Percentiles rank a stretch among this genome's conserved stretches.
These are phyloP conservation scores for Iris macrosiphon DNA, from an alignment of 106 monocot species.

Conservation along the genomic window DNA sequence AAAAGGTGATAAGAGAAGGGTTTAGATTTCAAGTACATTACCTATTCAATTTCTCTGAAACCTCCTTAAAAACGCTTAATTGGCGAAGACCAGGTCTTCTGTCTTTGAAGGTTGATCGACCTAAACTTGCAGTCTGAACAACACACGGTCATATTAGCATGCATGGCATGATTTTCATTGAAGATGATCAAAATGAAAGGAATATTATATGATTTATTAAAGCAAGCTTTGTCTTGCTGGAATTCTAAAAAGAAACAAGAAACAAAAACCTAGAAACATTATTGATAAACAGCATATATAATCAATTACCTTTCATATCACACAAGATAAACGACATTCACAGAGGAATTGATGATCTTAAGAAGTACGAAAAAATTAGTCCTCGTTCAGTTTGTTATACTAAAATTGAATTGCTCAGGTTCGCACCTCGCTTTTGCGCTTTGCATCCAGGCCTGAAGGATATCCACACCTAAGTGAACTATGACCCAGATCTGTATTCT, in stretches of 20 bases:
- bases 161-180: not conserved
- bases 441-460: too few species aligned
- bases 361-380: not conserved
- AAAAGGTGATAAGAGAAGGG: not conserved
- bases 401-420: not conserved
- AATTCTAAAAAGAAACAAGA: not conserved
- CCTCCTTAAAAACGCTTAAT: slow-evolving; percentile 83
- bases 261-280: not conserved
- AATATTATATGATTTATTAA: not conserved
- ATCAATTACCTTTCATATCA: not conserved
- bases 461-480: too few species aligned
- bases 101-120: not conserved
- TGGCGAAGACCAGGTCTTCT: slow-evolving; percentile 15
- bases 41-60: slow-evolving; percentile 81
- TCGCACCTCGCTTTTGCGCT: too few species aligned
- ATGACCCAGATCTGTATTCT: too few species aligned
- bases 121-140: not conserved
- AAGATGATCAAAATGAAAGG: not conserved
- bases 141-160: not conserved
- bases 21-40: slow-evolving; percentile 5
- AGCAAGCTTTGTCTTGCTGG: not conserved
- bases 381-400: not conserved
- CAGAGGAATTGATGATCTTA: not conserved
- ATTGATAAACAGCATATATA: not conserved
- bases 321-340: not conserved